Evolutionary conservation across 257 asterid species (phyloP), one percentile per base, ranked within the genome.

Genomic region (Oldenlandia corymbosa): DNA sequence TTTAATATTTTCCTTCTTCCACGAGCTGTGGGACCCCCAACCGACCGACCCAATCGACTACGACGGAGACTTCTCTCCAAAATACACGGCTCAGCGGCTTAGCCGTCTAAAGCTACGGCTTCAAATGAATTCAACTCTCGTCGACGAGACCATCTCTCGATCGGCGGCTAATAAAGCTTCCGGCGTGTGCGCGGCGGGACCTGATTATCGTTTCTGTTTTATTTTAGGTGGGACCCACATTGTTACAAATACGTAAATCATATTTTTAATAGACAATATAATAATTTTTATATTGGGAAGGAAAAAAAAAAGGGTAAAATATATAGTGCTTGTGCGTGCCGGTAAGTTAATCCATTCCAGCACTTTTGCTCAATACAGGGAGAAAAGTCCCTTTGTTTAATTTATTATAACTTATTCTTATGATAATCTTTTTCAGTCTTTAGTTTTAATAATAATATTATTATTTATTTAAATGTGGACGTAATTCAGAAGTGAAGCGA

Each of bases 251-350:
- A n/a, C n/a, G n/a, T n/a, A n/a, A n/a, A n/a, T n/a, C n/a, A n/a
- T n/a, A n/a, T n/a, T n/a, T n/a, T n/a, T n/a, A n/a, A n/a, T n/a
- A n/a, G n/a, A n/a, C n/a, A n/a, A n/a, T n/a, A n/a, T n/a, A 27
- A 53, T 27, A 58, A 42, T 59, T 34, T 17, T 63, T 63, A 49
- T 57, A 45, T 36, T 14, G 5, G 24, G 12, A 24, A 53, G 27
- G n/a, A 20, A 48, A 48, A 27, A 1, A n/a, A 16, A 54, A 5
- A 14, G 7, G 4, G 0, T 21, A 20, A 54, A 53, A 31, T 14
- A 56, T 30, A 28, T 30, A 64, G 76, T 66, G 75, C 79, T 74
- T 77, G 67, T 75, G 85, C 83, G 80, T 77, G 83, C 80, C 73
- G 83, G 67, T 71, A 20, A 47, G 81, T 72, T 69, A 71, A 80